Conservation (phyloP, 2,329 filamentous ascomycete species). For the Fusarium mangiferae region DNA sequence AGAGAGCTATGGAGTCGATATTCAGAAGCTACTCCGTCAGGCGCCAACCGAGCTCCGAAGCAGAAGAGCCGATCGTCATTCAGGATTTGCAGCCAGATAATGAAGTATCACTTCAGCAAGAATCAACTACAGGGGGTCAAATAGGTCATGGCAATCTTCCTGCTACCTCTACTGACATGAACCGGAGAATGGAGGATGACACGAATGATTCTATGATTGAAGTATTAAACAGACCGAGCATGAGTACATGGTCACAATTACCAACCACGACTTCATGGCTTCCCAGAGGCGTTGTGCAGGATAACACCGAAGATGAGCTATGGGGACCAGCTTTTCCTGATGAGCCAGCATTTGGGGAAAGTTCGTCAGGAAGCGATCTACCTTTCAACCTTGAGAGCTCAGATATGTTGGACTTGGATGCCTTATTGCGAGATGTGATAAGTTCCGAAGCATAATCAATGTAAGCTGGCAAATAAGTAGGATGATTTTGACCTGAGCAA, state of each 20-base stretch:
- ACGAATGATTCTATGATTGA: rapidly evolving
- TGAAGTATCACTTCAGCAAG: not conserved
- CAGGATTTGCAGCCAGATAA: rapidly evolving
- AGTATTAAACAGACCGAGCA: rapidly evolving
- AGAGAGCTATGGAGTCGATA: not conserved
- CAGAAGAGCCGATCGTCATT: not conserved
- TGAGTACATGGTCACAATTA: not conserved
- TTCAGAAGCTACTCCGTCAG: not conserved
- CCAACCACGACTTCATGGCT: not conserved
- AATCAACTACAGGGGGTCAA: rapidly evolving
- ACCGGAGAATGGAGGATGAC: rapidly evolving
- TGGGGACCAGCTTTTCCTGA: not conserved
- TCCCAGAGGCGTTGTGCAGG: too few species aligned
- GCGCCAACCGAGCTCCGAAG: rapidly evolving
- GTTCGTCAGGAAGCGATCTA: rapidly evolving
- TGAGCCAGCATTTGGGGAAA: not conserved
- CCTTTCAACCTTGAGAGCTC: not conserved
- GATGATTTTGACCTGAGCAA: rapidly evolving
- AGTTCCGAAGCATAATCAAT: not conserved
- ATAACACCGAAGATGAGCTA: rapidly evolving
- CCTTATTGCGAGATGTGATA: not conserved
- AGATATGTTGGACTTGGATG: not conserved
- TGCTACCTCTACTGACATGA: rapidly evolving
- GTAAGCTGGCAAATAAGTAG: rapidly evolving
- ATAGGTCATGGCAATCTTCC: rapidly evolving